phyloP scores from a whole-genome alignment of 805 yeast species.

The Ogataea pini region DNA sequence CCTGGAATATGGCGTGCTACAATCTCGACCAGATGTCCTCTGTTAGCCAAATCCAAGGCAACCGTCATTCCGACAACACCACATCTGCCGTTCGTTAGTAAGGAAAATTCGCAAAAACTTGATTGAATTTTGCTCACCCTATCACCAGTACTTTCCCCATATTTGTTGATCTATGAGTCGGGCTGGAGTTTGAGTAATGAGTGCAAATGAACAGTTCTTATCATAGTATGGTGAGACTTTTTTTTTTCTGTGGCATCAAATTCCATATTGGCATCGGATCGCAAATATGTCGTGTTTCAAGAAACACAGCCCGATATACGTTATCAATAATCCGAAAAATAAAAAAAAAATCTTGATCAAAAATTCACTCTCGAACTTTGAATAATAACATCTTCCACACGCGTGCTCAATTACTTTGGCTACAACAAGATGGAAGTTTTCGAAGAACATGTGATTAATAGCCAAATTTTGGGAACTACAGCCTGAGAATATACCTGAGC shows the following conservation, averaged over 20 bases:
- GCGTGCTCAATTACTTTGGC: no score
- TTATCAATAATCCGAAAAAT: no score
- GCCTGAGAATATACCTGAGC: no score
- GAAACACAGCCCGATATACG: no score
- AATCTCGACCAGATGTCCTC: slow-evolving; percentile 44
- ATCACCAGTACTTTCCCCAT: slow-evolving; percentile 19
- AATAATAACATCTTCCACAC: no score
- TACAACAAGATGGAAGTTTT: no score
- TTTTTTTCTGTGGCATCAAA: background rate
- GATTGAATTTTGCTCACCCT: slow-evolving; percentile 8
- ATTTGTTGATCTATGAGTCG: background rate
- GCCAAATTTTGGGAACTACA: no score
- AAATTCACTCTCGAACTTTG: no score
- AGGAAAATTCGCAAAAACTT: background rate
- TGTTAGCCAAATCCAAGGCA: slow-evolving; percentile 44
- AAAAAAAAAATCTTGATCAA: no score
- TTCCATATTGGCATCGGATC: background rate
- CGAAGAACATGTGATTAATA: no score
- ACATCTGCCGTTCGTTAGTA: slow-evolving; percentile 7
- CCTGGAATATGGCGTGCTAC: slow-evolving; percentile 55
- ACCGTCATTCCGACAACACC: slow-evolving; percentile 60
- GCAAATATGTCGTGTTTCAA: background rate
- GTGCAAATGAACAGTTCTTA: background rate
- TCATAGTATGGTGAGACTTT: background rate
- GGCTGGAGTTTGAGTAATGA: background rate